These are phyloP conservation scores for Gaultheria prostrata DNA, from an alignment of 148 eudicot species.

Conservation along the genomic window DNA sequence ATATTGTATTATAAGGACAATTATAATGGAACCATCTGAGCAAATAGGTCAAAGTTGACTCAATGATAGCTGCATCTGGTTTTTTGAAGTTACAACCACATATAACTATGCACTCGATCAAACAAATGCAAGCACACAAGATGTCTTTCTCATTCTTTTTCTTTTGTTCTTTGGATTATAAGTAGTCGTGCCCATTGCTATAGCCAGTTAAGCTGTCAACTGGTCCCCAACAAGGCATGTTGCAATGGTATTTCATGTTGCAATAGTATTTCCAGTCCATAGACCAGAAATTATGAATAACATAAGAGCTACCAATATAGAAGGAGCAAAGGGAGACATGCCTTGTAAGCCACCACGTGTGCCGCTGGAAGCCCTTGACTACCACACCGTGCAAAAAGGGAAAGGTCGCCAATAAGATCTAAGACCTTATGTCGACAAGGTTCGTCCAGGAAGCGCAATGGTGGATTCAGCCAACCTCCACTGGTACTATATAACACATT, in stretches of 20 bases:
- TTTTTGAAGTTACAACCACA: too few relatives aligned
- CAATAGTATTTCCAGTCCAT: not conserved
- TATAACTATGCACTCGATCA: not conserved
- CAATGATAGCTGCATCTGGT: constrained; percentile 5
- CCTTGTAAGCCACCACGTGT: constrained; percentile 83
- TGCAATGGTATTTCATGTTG: too few relatives aligned
- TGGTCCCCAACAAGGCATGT: not conserved
- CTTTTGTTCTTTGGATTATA: not conserved
- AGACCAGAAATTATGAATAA: not conserved
- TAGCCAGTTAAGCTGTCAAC: not conserved
- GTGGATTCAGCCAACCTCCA: constrained; percentile 86
- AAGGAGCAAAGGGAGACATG: constrained; percentile 3
- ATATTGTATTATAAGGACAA: not conserved
- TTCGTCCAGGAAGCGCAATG: constrained; percentile 61
- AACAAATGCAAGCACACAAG: not conserved
- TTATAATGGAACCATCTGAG: not conserved
- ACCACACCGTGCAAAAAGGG: constrained; percentile 70
- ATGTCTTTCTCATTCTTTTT: not conserved
- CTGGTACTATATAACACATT: constrained; percentile 34
- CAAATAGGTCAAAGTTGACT: not conserved
- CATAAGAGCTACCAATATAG: not conserved
- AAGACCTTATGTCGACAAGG: constrained; percentile 93
- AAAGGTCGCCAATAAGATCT: constrained; percentile 94
- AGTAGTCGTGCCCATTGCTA: not conserved
- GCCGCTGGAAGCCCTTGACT: constrained; percentile 93